Evolutionary conservation across 2,329 filamentous ascomycete species (phyloP).

Genomic region (Xylariaceae sp.): DNA sequence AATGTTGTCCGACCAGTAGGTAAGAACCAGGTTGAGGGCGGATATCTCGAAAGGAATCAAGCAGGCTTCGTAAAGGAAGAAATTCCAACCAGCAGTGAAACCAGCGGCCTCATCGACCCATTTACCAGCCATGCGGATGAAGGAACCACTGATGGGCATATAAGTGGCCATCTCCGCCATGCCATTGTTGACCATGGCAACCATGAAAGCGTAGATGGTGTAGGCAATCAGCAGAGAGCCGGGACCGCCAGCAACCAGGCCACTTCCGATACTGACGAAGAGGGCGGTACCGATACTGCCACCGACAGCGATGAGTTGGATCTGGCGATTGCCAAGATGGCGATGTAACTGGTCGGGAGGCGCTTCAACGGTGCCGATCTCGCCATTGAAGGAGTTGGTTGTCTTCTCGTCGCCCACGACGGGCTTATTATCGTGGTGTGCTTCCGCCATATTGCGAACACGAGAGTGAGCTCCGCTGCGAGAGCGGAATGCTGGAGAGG

Average conservation of each 20-base stretch:
- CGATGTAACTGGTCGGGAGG: constrained; percentile 32
- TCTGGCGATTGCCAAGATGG: constrained; percentile 41
- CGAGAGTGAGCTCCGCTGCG: constrained; percentile 23
- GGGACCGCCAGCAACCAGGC: constrained; percentile 45
- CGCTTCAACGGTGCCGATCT: constrained; percentile 14
- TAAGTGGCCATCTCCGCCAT: constrained; percentile 61
- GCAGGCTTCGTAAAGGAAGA: constrained; percentile 37
- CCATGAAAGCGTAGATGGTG: constrained; percentile 45
- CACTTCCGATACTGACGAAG: constrained; percentile 59
- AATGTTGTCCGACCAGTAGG: constrained; percentile 43
- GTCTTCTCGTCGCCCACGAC: constrained; percentile 16
- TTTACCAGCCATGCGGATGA: constrained; percentile 59
- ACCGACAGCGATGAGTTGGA: constrained; percentile 56
- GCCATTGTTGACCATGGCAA: constrained; percentile 61
- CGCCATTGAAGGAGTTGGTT: constrained; percentile 13
- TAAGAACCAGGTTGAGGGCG: constrained; percentile 36
- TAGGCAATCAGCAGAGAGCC: constrained; percentile 56
- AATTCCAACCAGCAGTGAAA: constrained; percentile 47
- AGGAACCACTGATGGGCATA: constrained; percentile 60
- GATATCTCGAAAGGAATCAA: constrained; percentile 39
- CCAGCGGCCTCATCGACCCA: constrained; percentile 64
- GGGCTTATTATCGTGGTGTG: constrained; percentile 11
- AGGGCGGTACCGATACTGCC: constrained; percentile 55
- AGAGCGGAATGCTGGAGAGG: constrained; percentile 23
- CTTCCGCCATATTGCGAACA: constrained; percentile 25